These are phyloP conservation scores for Termitomyces sp. DNA, from an alignment of 768 basidiomycete genomes.

Conservation along the genomic window DNA sequence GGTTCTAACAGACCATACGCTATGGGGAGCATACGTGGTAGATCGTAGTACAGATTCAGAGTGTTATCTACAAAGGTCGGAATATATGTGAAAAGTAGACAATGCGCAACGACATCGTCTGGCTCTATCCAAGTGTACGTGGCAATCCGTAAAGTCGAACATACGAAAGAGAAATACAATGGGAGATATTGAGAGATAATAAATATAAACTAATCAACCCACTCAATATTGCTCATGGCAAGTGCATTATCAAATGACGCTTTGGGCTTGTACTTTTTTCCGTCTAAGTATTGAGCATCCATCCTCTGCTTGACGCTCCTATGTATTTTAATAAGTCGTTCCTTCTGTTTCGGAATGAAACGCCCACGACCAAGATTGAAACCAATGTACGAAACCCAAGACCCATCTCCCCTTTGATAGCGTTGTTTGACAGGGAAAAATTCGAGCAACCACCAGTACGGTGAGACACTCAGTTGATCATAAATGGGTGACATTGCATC, in stretches of 20 bases:
- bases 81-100: too few species aligned
- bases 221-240: constrained; percentile 11
- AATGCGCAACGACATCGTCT: too few species aligned
- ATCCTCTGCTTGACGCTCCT: constrained; percentile 48
- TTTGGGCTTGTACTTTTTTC: constrained; percentile 30
- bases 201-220: constrained; percentile 8
- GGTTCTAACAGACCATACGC: too few species aligned
- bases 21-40: too few species aligned
- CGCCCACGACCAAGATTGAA: constrained; percentile 34
- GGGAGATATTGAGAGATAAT: too few species aligned
- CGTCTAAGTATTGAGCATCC: constrained; percentile 36
- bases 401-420: constrained; percentile 27
- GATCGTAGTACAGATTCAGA: too few species aligned
- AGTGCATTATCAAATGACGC: constrained; percentile 25
- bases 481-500: constrained; percentile 44
- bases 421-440: constrained; percentile 29
- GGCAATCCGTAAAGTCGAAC: too few species aligned
- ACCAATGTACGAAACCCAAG: constrained; percentile 20
- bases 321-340: constrained; percentile 36
- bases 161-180: background rate
- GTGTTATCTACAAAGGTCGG: too few species aligned
- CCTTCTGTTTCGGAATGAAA: constrained; percentile 34
- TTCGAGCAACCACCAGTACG: constrained; percentile 62
- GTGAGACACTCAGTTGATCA: constrained; percentile 40
- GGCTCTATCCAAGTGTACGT: too few species aligned